Base-by-base conservation (phyloP, 1,284 basidiomycete species). In the Malassezia cuniculi region DNA sequence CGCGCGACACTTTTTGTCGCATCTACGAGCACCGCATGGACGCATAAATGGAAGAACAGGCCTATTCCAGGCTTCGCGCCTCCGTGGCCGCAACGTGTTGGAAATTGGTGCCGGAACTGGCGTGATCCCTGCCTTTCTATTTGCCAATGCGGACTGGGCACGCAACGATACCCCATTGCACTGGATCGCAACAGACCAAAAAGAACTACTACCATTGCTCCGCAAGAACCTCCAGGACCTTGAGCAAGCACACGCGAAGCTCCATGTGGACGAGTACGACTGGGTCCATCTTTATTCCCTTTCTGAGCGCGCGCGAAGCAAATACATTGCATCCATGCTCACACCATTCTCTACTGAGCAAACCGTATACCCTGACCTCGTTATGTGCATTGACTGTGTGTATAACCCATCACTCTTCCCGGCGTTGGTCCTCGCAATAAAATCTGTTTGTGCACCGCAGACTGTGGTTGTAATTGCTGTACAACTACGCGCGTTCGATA, bases 61-160 rank as follows among this genome's bases (percentile, higher is more conserved):
- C n/a, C n/a, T n/a, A n/a, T n/a, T n/a, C n/a, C n/a, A n/a, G n/a
- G n/a, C n/a, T n/a, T n/a, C n/a, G n/a, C 16, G 15, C 4, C 30
- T 54, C 6, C 30, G 32, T 14, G 17, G 36, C 4, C 41, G 48
- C 2, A 39, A 30, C 0, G 41, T 66, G 3, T 41, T 66, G 10
- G 62, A 66, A 38, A 32, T 66, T 2, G 62, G 62, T 2, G 47
- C 60, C 1, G 62, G 62, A 9, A 66, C 62, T 7, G 62, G 58
- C 3, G 51, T 58, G 4, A 26, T 66, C 27, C 53, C 60, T 6
- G 47, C 48, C 21, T 60, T 27, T 24, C 41, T 38, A 15, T 35
- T 38, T 20, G 21, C 18, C 15, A 39, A 34, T 34, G 35, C 41
- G n/a, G 26, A 7, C 10, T 38, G 34, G 27, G 8, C 19, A 9